phyloP scores from a whole-genome alignment of 345 rosid genomes.

The Corymbia maculata region DNA sequence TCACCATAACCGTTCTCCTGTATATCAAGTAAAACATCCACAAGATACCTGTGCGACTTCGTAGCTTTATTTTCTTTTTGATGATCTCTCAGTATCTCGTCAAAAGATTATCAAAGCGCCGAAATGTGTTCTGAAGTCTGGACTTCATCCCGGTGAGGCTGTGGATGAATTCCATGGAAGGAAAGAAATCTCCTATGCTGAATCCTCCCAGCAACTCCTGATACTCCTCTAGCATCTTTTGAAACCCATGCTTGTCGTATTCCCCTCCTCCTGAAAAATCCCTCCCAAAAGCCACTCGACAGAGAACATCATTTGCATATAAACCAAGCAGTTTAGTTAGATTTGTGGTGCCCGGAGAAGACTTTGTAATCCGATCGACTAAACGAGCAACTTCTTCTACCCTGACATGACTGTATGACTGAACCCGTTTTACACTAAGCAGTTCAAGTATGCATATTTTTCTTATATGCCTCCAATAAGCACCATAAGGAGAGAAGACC shows the following conservation, averaged over 20 bases:
- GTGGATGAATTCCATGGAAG: constrained; percentile 27
- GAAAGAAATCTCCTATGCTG: constrained; percentile 31
- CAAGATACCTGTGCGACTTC: constrained; percentile 13
- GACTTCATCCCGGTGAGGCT: constrained; percentile 24
- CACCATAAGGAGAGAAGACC: constrained; percentile 27
- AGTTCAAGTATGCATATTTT: constrained; percentile 31
- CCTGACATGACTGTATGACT: constrained; percentile 17
- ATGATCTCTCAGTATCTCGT: constrained; percentile 23
- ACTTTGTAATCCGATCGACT: constrained; percentile 9
- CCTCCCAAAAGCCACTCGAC: constrained; percentile 22
- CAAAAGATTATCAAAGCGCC: constrained; percentile 22
- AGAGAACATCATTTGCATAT: constrained; percentile 22
- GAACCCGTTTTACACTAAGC: constrained; percentile 23
- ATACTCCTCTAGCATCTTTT: constrained; percentile 38
- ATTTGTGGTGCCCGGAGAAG: constrained; percentile 6
- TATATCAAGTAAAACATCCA: constrained; percentile 25
- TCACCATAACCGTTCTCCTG: constrained; percentile 11
- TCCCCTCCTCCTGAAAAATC: constrained; percentile 18
- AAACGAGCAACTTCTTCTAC: constrained; percentile 29
- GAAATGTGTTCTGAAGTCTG: constrained; percentile 14
- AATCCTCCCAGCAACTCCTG: constrained; percentile 26
- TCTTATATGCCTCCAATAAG: constrained; percentile 26
- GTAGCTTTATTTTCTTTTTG: not conserved
- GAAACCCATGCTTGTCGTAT: constrained; percentile 26
- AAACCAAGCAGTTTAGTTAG: constrained; percentile 14